Base-by-base conservation (phyloP, 1,284 basidiomycete species). In the Cerrena zonata region DNA sequence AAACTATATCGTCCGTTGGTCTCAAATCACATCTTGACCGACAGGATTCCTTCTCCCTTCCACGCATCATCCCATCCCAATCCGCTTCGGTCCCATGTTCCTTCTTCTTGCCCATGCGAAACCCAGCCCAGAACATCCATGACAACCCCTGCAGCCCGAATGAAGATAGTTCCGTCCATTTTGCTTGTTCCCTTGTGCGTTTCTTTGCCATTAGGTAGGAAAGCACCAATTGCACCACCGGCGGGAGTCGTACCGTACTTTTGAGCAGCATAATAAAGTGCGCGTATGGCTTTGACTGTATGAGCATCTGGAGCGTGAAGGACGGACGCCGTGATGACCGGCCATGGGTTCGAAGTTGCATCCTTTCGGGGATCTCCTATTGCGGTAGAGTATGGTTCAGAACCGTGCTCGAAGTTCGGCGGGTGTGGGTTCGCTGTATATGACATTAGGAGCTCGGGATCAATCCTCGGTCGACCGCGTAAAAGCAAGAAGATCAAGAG, bases 31-130 rank as follows among this genome's bases (percentile, higher is more conserved):
- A n/a, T n/a, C n/a, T 40, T 18, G 7, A 22, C 39, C 18, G 46
- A 19, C 42, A 23, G 18, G 47, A 30, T 60, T 48, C 40, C 45
- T 5, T 52, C 56, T 13, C 47, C 53, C 53, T 75, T 72, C 85
- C 84, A 87, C 0, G 82, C 83, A 11, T 72, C 82, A 53, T 86
- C 82, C 78, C 82, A 87, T 0, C 85, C 85, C 22, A 86, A 63
- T 18, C 74, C 80, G 57, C 78, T 81, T 40, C 72, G 56, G 63
- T 85, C 84, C 84, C 84, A 87, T 0, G 64, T 53, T 2, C 71
- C 70, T 45, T 72, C 73, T 40, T 67, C 55, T 58, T 79, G 59
- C 5, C 62, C 74, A 66, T 78, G 72, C 19, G 72, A 68, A 1
- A 78, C 74, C 84, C 84, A 87, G 0, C 84, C 84, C 51, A 82